These are phyloP conservation scores for Nicotiana noctiflora DNA, from an alignment of 257 asterid species.

Conservation along the genomic window DNA sequence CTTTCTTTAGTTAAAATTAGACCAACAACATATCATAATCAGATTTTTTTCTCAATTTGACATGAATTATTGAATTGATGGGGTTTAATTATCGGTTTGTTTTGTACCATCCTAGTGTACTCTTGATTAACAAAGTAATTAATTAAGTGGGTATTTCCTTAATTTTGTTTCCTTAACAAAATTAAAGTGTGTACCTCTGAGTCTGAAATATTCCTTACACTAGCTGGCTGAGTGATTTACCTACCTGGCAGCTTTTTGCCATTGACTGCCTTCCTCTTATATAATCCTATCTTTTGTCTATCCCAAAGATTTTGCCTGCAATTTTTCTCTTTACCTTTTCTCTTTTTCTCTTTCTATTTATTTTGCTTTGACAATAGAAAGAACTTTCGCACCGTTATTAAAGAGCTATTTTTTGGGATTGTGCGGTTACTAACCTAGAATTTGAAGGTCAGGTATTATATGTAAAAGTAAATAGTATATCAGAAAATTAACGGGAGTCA, in stretches of 20 bases:
- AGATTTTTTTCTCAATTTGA: no score
- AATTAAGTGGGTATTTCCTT: background rate
- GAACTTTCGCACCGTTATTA: background rate
- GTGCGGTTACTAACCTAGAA: background rate
- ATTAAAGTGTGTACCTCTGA: background rate
- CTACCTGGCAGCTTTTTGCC: conserved; percentile 28
- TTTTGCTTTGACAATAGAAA: background rate
- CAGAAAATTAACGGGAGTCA: no score
- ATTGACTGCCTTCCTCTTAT: conserved; percentile 31
- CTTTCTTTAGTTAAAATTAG: no score
- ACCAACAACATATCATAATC: no score
- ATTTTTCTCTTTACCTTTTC: background rate
- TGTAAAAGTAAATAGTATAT: no score
- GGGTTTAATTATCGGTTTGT: no score
- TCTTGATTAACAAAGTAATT: background rate
- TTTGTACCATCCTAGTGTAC: background rate
- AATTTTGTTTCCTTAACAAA: background rate
- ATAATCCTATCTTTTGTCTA: conserved; percentile 18
- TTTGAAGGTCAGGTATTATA: no score
- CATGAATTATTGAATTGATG: no score
- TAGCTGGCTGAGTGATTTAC: conserved; percentile 24
- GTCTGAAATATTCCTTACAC: conserved; percentile 1
- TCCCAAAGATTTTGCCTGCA: conserved; percentile 17
- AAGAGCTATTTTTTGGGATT: background rate
- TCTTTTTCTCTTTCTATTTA: background rate